Percentiles rank a stretch among this genome's conserved stretches.
Evolutionary conservation across 2,329 filamentous ascomycete species (phyloP).

Genomic region (Dothidotthia symphoricarpi): DNA sequence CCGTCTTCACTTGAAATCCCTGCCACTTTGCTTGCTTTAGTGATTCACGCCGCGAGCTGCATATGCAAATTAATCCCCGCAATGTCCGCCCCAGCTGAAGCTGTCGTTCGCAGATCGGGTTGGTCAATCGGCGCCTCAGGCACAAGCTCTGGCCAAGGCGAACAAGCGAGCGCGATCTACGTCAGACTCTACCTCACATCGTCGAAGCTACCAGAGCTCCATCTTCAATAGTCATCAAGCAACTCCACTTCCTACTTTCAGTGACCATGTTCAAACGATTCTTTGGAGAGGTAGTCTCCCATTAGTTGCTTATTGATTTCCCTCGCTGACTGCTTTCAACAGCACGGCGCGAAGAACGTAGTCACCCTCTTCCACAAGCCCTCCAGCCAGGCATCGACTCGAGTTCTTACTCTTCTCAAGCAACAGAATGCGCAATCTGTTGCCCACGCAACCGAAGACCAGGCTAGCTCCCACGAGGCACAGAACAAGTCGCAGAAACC

Average conservation of each 20-base stretch:
- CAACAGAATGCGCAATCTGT: constrained; percentile 70
- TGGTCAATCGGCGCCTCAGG: constrained; percentile 8
- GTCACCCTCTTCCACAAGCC: constrained; percentile 96
- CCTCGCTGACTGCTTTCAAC: constrained; percentile 14
- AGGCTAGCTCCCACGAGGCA: constrained; percentile 64
- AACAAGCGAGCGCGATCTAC: constrained; percentile 18
- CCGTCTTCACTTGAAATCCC: no score
- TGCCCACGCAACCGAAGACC: constrained; percentile 68
- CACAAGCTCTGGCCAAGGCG: constrained; percentile 12
- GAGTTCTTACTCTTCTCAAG: constrained; percentile 75
- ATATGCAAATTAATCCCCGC: constrained; percentile 3
- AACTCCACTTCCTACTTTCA: constrained; percentile 1
- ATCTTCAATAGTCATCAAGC: constrained; percentile 13
- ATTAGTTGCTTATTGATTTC: constrained; percentile 3
- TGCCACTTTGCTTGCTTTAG: no score
- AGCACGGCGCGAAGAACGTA: constrained; percentile 64
- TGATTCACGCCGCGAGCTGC: no score
- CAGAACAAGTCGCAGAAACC: constrained; percentile 61
- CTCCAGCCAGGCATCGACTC: constrained; percentile 66
- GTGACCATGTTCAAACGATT: constrained; percentile 47
- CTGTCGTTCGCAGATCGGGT: constrained; percentile 7
- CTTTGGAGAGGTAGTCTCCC: constrained; percentile 45
- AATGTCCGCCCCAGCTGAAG: constrained; percentile 1
- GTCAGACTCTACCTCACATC: constrained; percentile 27
- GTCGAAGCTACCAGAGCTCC: constrained; percentile 16